Evolutionary conservation across 179 eudicot species (phyloP), one percentile per base, ranked within the genome.

Genomic region (Silene coronaria): DNA sequence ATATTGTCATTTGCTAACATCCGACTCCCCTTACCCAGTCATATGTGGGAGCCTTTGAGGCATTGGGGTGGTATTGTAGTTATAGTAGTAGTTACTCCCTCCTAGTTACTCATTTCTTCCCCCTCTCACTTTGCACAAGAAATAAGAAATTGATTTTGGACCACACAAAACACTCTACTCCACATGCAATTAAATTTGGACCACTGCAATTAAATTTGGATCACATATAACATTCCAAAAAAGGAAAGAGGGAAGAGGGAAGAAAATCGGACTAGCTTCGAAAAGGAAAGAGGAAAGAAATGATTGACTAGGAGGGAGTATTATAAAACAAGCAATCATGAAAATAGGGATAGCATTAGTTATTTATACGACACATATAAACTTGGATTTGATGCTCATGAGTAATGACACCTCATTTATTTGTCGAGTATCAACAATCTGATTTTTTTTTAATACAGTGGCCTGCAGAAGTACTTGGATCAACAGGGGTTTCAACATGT

Each of bases 401-500:
- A n/a, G n/a, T n/a, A n/a, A n/a, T n/a, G 42, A 69, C 59, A 55
- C 7, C 59, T 55, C 59, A 55, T 17, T 55, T 13, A 51, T 55
- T 22, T 24, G 22, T 64, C 19, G 2, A 8, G 38, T 36, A 17
- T 66, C 21, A 5, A 5, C 6, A 3, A 17, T 27, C 71, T 53
- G 76, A 6, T 60, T 42, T 10, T 1, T 45, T 45, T 12, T 55
- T 67, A 62, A 61, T 85, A 70, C 66, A 95, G 99, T 87, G 99
- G 97, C 75, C 81, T 95, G 85, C 91, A 95, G 80, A 86, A 88
- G 79, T 95, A 93, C 82, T 81, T 93, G 79, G 87, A 89, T 84
- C 91, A 91, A 78, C 99, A 91, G 80, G 99, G 99, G 21, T 95
- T 95, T 82, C 72, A 85, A 34, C 83, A 88, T 80, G 99, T 95